Percentiles rank a stretch among this genome's conserved stretches.
phyloP scores from a whole-genome alignment of 2,329 filamentous ascomycete species.

The Malbranchea zuffiana region DNA sequence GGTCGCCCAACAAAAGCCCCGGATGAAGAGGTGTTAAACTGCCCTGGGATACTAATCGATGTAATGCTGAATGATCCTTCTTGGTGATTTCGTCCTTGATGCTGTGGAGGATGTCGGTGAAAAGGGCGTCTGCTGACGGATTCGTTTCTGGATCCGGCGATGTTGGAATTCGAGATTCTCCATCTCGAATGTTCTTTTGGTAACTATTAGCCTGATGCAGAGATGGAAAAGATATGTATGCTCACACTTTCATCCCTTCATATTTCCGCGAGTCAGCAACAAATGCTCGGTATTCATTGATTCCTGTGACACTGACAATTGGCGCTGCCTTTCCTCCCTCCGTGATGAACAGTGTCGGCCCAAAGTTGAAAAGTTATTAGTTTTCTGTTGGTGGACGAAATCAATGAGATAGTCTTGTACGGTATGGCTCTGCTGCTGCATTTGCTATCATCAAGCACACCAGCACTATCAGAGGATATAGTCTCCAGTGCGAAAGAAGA shows the following conservation, averaged over 20 bases:
- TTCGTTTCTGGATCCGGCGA: background rate
- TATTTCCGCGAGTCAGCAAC: constrained; percentile 3
- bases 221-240: constrained; percentile 1
- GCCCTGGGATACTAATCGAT: constrained; percentile 3
- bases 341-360: background rate
- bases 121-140: background rate
- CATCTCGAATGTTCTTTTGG: constrained; percentile 5
- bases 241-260: constrained; percentile 6
- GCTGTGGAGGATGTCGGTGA: background rate
- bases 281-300: constrained; percentile 3
- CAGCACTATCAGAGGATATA: too few species aligned
- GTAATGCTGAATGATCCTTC: background rate
- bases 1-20: background rate
- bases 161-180: constrained; percentile 2
- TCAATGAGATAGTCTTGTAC: too few species aligned
- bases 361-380: too few species aligned
- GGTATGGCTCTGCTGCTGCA: too few species aligned
- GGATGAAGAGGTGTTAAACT: constrained; percentile 3
- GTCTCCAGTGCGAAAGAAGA: too few species aligned
- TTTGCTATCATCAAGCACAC: too few species aligned
- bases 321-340: background rate
- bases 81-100: constrained; percentile 2
- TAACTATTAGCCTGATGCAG: background rate
- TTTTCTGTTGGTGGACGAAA: too few species aligned
- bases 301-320: constrained; percentile 3